A percentile compares a stretch with the other conserved stretches of the same genome.
Conservation (phyloP, 1,284 basidiomycete species). For the Tilletia horrida region DNA sequence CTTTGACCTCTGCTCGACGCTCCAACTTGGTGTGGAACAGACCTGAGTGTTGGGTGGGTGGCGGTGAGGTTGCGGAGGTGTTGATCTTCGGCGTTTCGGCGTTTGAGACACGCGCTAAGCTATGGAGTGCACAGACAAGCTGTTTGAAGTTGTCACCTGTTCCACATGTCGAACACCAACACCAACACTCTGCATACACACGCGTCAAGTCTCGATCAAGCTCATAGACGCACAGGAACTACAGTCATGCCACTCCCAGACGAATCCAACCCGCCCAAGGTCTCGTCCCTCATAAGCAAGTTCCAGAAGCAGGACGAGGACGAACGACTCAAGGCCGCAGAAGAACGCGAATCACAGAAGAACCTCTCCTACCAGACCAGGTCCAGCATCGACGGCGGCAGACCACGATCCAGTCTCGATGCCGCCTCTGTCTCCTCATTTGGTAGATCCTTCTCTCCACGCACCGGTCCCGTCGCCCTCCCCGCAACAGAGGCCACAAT, state of each 20-base stretch:
- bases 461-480: background rate
- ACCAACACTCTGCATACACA: no score
- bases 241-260: constrained; percentile 13
- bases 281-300: constrained; percentile 3
- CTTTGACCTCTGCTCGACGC: no score
- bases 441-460: background rate
- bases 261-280: constrained; percentile 7
- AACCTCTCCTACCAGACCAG: constrained; percentile 4
- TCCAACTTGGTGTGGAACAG: no score
- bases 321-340: background rate
- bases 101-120: no score
- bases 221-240: background rate
- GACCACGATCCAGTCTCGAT: background rate
- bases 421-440: no score
- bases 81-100: no score
- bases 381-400: constrained; percentile 3
- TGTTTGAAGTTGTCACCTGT: no score
- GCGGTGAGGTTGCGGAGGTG: no score
- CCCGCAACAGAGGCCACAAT: background rate
- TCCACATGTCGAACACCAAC: no score
- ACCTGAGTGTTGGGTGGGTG: no score
- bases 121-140: no score
- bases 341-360: constrained; percentile 1
- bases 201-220: background rate
- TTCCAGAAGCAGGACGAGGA: constrained; percentile 9